Evolutionary conservation across 176 grass and related monocot genomes (phyloP).

Genomic region (Oropetium thomaeum): DNA sequence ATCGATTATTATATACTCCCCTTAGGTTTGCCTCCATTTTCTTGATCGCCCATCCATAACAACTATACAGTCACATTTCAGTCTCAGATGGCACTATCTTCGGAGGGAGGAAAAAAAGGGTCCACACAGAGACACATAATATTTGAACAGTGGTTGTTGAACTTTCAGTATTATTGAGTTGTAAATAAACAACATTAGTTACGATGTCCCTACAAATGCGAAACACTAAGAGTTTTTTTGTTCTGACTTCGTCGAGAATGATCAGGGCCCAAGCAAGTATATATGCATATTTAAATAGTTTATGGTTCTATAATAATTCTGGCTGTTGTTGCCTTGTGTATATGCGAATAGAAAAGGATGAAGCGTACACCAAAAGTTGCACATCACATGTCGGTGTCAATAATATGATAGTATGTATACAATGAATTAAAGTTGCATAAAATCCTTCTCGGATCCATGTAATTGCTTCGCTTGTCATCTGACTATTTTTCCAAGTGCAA

Average conservation of each 20-base stretch:
- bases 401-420: constrained; percentile 29
- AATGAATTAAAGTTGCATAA: constrained; percentile 11
- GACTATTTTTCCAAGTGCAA: constrained; percentile 46
- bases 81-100: constrained; percentile 20
- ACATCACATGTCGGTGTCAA: constrained; percentile 44
- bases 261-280: constrained; percentile 16
- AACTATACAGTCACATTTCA: constrained; percentile 8
- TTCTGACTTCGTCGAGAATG: constrained; percentile 37
- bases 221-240: constrained; percentile 15
- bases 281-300: background rate
- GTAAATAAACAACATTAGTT: constrained; percentile 47
- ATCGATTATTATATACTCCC: constrained; percentile 30
- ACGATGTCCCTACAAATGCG: constrained; percentile 29
- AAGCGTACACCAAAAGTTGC: constrained; percentile 32
- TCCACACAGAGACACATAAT: constrained; percentile 20
- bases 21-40: constrained; percentile 36
- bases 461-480: constrained; percentile 40
- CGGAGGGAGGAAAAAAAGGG: background rate
- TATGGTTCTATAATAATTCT: constrained; percentile 26
- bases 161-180: constrained; percentile 23
- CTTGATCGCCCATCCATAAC: constrained; percentile 21
- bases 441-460: constrained; percentile 16
- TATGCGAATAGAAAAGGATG: constrained; percentile 15
- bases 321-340: background rate
- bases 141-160: constrained; percentile 42